A percentile compares a stretch with the other conserved stretches of the same genome.
These are phyloP conservation scores for Pyrenochaeta sp. DNA, from an alignment of 2,329 filamentous ascomycete genomes.

Conservation along the genomic window DNA sequence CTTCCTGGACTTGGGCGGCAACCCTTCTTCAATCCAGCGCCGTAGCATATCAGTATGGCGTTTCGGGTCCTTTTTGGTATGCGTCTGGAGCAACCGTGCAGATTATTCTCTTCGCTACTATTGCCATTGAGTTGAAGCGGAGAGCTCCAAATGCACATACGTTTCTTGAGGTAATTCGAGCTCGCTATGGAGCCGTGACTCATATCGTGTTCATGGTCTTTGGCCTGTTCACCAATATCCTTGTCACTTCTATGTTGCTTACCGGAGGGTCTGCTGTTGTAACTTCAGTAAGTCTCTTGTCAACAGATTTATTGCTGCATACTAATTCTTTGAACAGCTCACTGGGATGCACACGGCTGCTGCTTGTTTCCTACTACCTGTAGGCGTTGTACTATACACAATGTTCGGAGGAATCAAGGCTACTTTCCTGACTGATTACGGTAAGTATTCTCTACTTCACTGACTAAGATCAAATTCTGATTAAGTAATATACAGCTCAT, in stretches of 20 bases:
- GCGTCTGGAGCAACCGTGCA: slow-evolving; percentile 61
- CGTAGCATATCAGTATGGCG: slow-evolving; percentile 82
- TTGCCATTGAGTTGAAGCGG: slow-evolving; percentile 89
- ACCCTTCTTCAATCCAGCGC: slow-evolving; percentile 79
- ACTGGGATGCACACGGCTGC: slow-evolving; percentile 80
- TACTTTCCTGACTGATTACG: slow-evolving; percentile 75
- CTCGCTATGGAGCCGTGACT: slow-evolving; percentile 75
- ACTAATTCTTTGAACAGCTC: slow-evolving; percentile 63
- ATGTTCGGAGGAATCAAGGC: slow-evolving; percentile 76
- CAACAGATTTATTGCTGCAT: slow-evolving; percentile 45
- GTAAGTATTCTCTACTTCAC: not conserved
- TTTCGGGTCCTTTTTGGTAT: slow-evolving; percentile 71
- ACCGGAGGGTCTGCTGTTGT: slow-evolving; percentile 80
- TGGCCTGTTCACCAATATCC: slow-evolving; percentile 79
- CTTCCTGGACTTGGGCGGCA: slow-evolving; percentile 92
- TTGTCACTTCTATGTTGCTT: slow-evolving; percentile 88
- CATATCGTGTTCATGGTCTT: slow-evolving; percentile 85
- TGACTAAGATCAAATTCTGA: not conserved
- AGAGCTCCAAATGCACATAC: slow-evolving; percentile 86
- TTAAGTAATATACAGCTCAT: slow-evolving; percentile 61
- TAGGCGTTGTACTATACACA: slow-evolving; percentile 84
- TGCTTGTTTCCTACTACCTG: slow-evolving; percentile 81
- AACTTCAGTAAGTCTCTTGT: slow-evolving; percentile 27
- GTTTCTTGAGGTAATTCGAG: slow-evolving; percentile 82
- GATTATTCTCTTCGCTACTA: slow-evolving; percentile 86